These are phyloP conservation scores for Hymenochaete sp. DNA, from an alignment of 1,284 basidiomycete genomes.

Conservation along the genomic window DNA sequence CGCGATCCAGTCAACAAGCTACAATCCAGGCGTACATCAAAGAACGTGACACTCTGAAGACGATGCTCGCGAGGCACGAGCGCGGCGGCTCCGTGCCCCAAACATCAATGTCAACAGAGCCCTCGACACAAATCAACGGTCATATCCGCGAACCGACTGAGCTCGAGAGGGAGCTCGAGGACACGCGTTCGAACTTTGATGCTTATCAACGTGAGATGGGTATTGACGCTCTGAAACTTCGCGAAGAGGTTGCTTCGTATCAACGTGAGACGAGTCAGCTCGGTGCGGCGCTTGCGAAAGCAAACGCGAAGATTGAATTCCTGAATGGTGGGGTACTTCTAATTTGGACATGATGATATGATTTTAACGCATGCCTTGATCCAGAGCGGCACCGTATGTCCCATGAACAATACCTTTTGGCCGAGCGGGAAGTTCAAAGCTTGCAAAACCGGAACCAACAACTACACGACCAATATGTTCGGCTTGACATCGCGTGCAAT, in stretches of 20 bases:
- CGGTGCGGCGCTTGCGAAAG: conserved; percentile 65
- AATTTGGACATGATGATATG: not conserved
- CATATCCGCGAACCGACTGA: conserved; percentile 27
- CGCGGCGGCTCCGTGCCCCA: conserved; percentile 21
- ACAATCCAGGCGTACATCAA: conserved; percentile 74
- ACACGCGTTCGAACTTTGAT: conserved; percentile 70
- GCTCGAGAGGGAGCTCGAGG: conserved; percentile 49
- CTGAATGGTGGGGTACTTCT: conserved; percentile 43
- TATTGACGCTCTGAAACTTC: conserved; percentile 56
- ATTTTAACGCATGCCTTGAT: conserved; percentile 8
- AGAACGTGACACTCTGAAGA: conserved; percentile 82
- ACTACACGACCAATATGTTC: conserved; percentile 58
- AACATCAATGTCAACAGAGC: too few relatives aligned
- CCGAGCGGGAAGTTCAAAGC: conserved; percentile 52
- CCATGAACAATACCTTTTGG: conserved; percentile 50
- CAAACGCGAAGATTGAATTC: conserved; percentile 71
- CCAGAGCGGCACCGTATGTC: conserved; percentile 59
- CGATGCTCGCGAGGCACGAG: conserved; percentile 54
- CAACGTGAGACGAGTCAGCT: conserved; percentile 63
- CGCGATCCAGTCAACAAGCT: conserved; percentile 59
- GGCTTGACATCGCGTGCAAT: conserved; percentile 56
- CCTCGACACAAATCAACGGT: conserved; percentile 28
- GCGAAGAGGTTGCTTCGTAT: conserved; percentile 58
- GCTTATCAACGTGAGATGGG: conserved; percentile 73
- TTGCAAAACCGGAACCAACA: conserved; percentile 58